phyloP scores from a whole-genome alignment of 75 land plant species.

The Cupressus sempervirens region DNA sequence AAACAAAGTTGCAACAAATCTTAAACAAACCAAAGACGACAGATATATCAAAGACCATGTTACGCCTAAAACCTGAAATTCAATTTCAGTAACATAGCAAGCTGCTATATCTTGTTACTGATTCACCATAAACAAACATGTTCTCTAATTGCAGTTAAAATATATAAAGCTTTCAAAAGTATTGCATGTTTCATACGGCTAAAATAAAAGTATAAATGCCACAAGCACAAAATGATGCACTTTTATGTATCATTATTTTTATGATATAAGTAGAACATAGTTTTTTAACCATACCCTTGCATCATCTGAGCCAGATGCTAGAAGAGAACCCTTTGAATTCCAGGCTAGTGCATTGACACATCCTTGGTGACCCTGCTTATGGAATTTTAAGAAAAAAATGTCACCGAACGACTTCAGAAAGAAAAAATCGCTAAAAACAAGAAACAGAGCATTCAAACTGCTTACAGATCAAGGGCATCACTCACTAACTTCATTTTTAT shows the following conservation, averaged over 20 bases:
- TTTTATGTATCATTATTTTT: neutral
- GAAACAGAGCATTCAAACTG: neutral
- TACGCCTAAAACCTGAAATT: neutral
- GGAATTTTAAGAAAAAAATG: neutral
- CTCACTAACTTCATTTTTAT: neutral
- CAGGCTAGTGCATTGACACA: constrained; percentile 96
- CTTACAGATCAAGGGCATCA: neutral
- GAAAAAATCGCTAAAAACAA: neutral
- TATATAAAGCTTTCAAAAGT: neutral
- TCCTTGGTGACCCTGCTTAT: constrained; percentile 80
- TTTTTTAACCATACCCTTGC: constrained; percentile 44
- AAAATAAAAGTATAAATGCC: neutral
- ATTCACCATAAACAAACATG: neutral
- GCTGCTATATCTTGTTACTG: neutral
- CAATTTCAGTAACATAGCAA: neutral
- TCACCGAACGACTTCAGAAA: neutral
- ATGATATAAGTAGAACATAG: neutral
- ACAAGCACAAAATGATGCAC: neutral
- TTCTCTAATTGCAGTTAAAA: neutral
- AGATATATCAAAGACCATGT: neutral
- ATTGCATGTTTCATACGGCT: neutral
- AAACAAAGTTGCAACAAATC: neutral
- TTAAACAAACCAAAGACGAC: neutral
- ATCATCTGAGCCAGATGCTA: constrained; percentile 98
- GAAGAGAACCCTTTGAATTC: constrained; percentile 86